Evolutionary conservation across 108 stramenopile genomes (phyloP), one percentile per base, ranked within the genome.

Genomic region (Fragilaria radians): DNA sequence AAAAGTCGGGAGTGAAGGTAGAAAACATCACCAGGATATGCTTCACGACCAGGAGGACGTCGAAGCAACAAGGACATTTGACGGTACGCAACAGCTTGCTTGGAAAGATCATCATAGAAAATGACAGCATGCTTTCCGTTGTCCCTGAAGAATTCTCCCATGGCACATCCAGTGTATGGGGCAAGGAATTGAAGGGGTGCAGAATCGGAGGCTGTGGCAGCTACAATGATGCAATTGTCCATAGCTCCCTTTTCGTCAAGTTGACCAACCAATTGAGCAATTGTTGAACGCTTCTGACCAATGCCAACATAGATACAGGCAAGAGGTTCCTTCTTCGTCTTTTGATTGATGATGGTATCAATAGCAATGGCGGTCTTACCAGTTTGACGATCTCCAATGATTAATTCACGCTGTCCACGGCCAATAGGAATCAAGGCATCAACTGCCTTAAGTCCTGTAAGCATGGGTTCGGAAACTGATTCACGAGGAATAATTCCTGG

Each of bases 271-370:
- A 99, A 93, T 77, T 99, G 98, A 68, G 98, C 98, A 61, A 99
- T 97, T 78, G 98, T 99, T 64, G 98, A 99, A 77, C 98, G 81
- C 92, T 99, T 99, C 76, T 99, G 98, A 78, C 98, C 98, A 62
- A 99, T 96, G 72, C 96, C 98, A 61, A 99, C 98, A 92, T 99
- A 99, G 75, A 99, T 96, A 75, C 98, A 99, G 67, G 94, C 95
- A 57, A 99, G 88, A 53, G 95, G 94, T 45, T 97, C 98, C 77
- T 91, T 90, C 87, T 95, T 95, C 79, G 95, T 96, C 87, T 96
- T 99, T 86, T 99, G 97, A 96, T 99, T 99, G 88, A 99, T 99
- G 71, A 99, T 97, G 82, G 98, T 99, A 70, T 99, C 98, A 72
- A 99, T 96, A 78, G 96, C 96, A 76, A 99, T 97, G 65, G 98